Evolutionary conservation across 2,329 filamentous ascomycete species (phyloP), one percentile per base, ranked within the genome.

Genomic region (Microascus cirrosus): DNA sequence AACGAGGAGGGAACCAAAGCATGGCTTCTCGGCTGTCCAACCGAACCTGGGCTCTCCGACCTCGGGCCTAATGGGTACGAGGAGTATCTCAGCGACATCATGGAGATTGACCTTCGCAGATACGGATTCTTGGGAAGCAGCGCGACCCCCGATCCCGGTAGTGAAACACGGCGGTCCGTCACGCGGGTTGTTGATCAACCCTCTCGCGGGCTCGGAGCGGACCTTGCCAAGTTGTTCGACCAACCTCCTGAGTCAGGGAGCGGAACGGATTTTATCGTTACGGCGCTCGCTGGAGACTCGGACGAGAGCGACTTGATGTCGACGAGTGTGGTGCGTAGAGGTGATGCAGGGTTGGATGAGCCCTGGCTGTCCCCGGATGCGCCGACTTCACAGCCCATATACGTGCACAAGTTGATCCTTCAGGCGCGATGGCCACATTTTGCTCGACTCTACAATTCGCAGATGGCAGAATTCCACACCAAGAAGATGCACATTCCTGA

Each of bases 401-500:
- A 97, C 68, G 93, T 97, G 3, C 94, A 99, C 71, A 90, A 90
- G 61, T 85, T 99, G 58, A 96, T 99, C 57, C 79, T 99, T 10
- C 90, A 95, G 69, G 88, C 94, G 22, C 88, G 94, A 56, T 99
- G 94, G 94, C 92, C 94, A 32, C 94, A 99, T 71, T 99, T 99
- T 73, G 85, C 88, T 48, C 87, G 94, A 18, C 77, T 99, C 2
- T 97, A 95, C 75, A 86, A 87, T 56, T 85, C 93, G 4, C 91
- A 96, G 67, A 99, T 99, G 94, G 86, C 89, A 13, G 94, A 99
- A 69, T 99, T 95, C 66, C 94, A 99, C 69, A 94, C 90, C 18
- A 94, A 94, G 67, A 91, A 89, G 71, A 94, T 99, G 87, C 93
- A 99, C 72, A 96, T 99, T 52, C 93, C 94, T 0, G 95, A 99